A percentile compares a stretch with the other conserved stretches of the same genome.
Evolutionary conservation across 129 eudicot species (phyloP).

Genomic region (Flaveria linearis): DNA sequence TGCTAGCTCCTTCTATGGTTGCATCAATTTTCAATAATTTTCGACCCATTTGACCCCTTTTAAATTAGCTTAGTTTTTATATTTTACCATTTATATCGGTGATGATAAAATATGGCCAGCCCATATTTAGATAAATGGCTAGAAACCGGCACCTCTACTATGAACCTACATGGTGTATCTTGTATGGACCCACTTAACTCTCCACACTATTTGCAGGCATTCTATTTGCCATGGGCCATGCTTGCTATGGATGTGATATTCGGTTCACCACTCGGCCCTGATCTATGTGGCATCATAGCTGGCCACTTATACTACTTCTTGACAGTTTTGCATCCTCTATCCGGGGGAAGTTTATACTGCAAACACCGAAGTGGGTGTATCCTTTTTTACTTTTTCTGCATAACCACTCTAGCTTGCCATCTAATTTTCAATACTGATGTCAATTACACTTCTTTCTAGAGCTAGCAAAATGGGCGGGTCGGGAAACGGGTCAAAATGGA

Average conservation of each 20-base stretch:
- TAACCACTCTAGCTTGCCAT: background rate
- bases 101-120: too few species aligned
- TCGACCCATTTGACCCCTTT: too few species aligned
- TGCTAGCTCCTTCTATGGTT: too few species aligned
- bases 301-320: constrained; percentile 81
- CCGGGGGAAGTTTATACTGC: constrained; percentile 61
- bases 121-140: background rate
- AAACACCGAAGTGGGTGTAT: constrained; percentile 79
- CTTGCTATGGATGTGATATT: constrained; percentile 81
- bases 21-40: too few species aligned
- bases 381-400: constrained; percentile 42
- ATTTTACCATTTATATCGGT: too few species aligned
- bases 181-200: background rate
- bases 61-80: too few species aligned
- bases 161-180: background rate
- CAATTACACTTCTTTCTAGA: background rate
- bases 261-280: constrained; percentile 71
- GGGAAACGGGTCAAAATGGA: background rate
- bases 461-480: background rate
- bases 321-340: constrained; percentile 82
- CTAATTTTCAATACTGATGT: background rate
- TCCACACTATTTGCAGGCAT: constrained; percentile 50
- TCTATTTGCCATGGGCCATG: constrained; percentile 92
- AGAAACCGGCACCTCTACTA: background rate
- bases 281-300: constrained; percentile 72